Base-by-base conservation (phyloP, 2,329 filamentous ascomycete species). In the Botrytis byssoidea region DNA sequence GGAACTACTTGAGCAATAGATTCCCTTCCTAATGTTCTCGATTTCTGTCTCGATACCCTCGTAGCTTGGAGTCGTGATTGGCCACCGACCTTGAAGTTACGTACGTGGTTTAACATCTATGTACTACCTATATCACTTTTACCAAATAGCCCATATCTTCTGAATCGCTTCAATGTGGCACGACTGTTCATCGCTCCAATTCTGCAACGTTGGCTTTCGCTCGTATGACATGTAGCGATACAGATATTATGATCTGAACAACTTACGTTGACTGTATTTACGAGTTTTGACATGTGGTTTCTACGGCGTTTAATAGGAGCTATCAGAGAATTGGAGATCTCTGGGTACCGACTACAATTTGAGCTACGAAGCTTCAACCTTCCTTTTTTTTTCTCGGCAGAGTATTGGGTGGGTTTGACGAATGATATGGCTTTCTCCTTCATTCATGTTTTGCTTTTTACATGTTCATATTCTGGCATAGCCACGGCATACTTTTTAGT, bases 1-100 rank as follows among this genome's bases (percentile, higher is more conserved):
- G 80, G 82, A 84, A 76, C 84, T 86, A 77, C 84, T 91, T 76
- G 85, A 88, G 74, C 79, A 79, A 46, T 80, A 73, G 77, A 22
- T 40, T 73, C 18, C 44, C n/a, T 20, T n/a, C 32, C 18, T 37
- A 40, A 68, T 29, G n/a, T 68, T 55, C 35, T 18, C 25, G 51
- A 42, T 29, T 18, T 42, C 48, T n/a, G 65, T 37, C 55, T 60
- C 32, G 48, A 29, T 40, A 70, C 55, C 60, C 70, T 7, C 63
- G 59, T 64, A 48, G 64, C 29, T 74, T 69, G 61, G 46, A 69
- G 48, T 73, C 55, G 48, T 48, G 29, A 40, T 61, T 68, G 67
- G 73, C 55, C 61, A 44, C 74, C n/a, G 64, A 72, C 51, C 29
- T 69, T 22, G 22, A 60, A 40, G 48, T 25, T 29, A 69, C 51